These are phyloP conservation scores for Yamadazyma takamatsuzukensis DNA, from an alignment of 805 yeast genomes.

Conservation along the genomic window DNA sequence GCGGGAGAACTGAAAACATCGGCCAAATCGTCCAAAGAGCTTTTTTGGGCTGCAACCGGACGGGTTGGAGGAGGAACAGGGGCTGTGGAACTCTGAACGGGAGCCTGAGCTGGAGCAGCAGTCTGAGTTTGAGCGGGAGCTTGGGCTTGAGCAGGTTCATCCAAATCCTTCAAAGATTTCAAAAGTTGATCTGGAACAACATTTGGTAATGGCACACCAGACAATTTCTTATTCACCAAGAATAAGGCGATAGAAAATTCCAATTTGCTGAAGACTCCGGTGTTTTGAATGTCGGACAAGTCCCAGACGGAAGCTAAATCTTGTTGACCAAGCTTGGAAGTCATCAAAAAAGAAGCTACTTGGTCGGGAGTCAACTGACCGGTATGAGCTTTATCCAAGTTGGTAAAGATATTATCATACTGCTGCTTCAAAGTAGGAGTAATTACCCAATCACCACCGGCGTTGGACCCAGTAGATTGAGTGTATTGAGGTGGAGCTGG, in stretches of 20 bases:
- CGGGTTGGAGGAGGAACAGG: constrained; percentile 5
- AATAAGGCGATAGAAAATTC: constrained; percentile 95
- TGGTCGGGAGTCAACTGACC: constrained; percentile 73
- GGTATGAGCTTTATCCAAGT: constrained; percentile 60
- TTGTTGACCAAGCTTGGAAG: constrained; percentile 82
- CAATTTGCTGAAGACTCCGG: constrained; percentile 71
- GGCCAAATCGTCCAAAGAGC: constrained; percentile 65
- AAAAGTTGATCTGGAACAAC: constrained; percentile 67
- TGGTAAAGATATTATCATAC: constrained; percentile 74
- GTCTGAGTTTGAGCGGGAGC: constrained; percentile 2
- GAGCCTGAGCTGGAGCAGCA: not conserved
- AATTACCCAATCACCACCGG: constrained; percentile 57
- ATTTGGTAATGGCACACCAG: constrained; percentile 76
- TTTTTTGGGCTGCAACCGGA: constrained; percentile 30
- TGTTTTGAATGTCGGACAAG: constrained; percentile 81
- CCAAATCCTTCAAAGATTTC: constrained; percentile 23
- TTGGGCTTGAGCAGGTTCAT: constrained; percentile 1
- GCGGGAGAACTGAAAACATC: constrained; percentile 38
- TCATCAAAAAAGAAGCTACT: constrained; percentile 84
- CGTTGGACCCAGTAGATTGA: constrained; percentile 11
- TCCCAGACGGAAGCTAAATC: constrained; percentile 92
- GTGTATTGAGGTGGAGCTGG: constrained; percentile 10
- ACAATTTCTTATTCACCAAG: constrained; percentile 77
- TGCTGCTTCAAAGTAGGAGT: constrained; percentile 68
- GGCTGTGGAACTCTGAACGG: not conserved